A percentile compares a stretch with the other conserved stretches of the same genome.
Conservation (phyloP, 2,329 filamentous ascomycete species). For the Xylariaceae sp. region DNA sequence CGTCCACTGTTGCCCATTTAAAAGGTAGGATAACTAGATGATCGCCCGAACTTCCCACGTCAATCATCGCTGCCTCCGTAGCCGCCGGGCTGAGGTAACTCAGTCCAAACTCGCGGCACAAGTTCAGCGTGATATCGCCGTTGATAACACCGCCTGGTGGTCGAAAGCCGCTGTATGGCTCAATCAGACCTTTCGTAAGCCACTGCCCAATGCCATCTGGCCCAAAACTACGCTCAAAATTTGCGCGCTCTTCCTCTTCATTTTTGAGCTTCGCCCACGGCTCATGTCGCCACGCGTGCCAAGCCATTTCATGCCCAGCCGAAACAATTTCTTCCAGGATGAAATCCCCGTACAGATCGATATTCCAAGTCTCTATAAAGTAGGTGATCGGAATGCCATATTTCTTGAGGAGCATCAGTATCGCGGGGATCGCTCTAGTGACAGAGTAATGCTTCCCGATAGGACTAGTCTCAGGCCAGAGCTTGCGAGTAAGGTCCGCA, state of each 20-base stretch:
- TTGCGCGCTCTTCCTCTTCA: background rate
- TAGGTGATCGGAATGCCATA: background rate
- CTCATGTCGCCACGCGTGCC: background rate
- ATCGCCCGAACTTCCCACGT: background rate
- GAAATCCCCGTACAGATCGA: background rate
- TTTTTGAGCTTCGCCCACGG: background rate
- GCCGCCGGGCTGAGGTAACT: background rate
- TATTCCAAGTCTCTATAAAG: background rate
- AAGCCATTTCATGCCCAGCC: background rate
- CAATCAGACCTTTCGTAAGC: background rate
- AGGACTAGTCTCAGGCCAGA: background rate
- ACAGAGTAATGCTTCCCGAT: background rate
- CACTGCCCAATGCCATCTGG: background rate
- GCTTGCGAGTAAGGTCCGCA: background rate
- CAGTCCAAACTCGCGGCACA: background rate
- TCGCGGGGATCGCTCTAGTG: background rate
- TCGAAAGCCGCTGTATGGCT: background rate
- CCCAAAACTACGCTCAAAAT: background rate
- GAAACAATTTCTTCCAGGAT: background rate
- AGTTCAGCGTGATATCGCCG: background rate
- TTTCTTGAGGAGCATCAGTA: background rate
- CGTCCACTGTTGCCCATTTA: background rate
- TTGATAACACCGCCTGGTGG: background rate
- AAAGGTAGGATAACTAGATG: background rate
- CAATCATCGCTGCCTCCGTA: background rate